These are phyloP conservation scores for Nasturtium officinale DNA, from an alignment of 345 rosid species.

Conservation along the genomic window DNA sequence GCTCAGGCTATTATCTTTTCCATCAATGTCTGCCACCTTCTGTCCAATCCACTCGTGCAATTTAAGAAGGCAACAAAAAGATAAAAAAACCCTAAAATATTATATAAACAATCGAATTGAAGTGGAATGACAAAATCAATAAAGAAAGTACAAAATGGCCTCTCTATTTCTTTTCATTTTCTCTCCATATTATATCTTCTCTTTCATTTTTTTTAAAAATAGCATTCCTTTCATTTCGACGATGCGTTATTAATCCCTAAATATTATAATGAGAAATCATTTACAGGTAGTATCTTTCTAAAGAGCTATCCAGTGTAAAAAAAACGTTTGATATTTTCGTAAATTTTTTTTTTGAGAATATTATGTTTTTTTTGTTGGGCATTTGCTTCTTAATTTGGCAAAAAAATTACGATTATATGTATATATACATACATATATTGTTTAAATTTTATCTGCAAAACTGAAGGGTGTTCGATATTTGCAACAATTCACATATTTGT, in stretches of 20 bases:
- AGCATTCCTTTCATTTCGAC: not conserved
- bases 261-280: not conserved
- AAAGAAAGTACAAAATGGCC: conserved; percentile 9
- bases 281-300: not conserved
- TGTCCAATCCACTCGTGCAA: conserved; percentile 43
- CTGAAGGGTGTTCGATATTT: no score
- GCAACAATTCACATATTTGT: no score
- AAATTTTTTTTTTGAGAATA: no score
- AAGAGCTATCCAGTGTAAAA: not conserved
- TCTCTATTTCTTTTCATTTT: not conserved
- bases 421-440: no score
- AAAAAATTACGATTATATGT: no score
- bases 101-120: conserved; percentile 1
- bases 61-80: not conserved
- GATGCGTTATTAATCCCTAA: not conserved
- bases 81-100: not conserved
- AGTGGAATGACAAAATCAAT: conserved; percentile 27
- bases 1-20: conserved; percentile 28
- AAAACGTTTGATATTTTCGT: no score
- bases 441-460: no score
- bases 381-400: no score
- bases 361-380: no score
- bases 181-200: not conserved
- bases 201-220: not conserved
- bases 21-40: conserved; percentile 43